Evolutionary conservation across 1,284 basidiomycete genomes (phyloP), one percentile per base, ranked within the genome.

Genomic region (Schizopora paradoxa): DNA sequence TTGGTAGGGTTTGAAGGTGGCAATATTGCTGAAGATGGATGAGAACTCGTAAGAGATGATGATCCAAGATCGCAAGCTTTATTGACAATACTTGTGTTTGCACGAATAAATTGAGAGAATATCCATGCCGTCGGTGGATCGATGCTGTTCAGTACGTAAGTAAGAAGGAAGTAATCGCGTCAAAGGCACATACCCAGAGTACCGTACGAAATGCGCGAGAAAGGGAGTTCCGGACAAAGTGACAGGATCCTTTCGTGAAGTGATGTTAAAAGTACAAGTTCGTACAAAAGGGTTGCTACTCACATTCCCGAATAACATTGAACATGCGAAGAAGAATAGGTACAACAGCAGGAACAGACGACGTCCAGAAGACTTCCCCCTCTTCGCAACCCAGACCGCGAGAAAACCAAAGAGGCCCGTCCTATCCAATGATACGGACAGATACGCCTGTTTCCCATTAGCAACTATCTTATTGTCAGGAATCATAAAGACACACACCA

Each of bases 391-490:
- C 73, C 79, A 86, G 63, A 91, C 91, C 0, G 94, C 93, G 1
- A 93, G 79, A 38, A 85, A 88, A 36, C 87, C 81, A 4, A 99
- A 73, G 8, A 95, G 70, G 1, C 95, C 94, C 0, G 92, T 93
- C 6, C 86, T 77, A 59, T 99, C 94, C 29, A 98, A 75, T 0
- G 91, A 91, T 41, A 97, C 86, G 2, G 94, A 84, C 68, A 98
- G 87, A 67, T 98, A 99, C 0, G 93, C 93, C 74, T 78, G 48
- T n/a, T n/a, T n/a, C n/a, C n/a, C n/a, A n/a, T n/a, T n/a, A n/a
- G n/a, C n/a, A n/a, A n/a, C n/a, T n/a, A n/a, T n/a, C n/a, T n/a
- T n/a, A n/a, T n/a, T n/a, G n/a, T n/a, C n/a, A 7, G 11, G 11
- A 4, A 44, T 25, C 5, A 45, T 31, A 45, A 11, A 68, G 56